phyloP scores from a whole-genome alignment of 1,284 basidiomycete species.

The Heterobasidion parviporum region DNA sequence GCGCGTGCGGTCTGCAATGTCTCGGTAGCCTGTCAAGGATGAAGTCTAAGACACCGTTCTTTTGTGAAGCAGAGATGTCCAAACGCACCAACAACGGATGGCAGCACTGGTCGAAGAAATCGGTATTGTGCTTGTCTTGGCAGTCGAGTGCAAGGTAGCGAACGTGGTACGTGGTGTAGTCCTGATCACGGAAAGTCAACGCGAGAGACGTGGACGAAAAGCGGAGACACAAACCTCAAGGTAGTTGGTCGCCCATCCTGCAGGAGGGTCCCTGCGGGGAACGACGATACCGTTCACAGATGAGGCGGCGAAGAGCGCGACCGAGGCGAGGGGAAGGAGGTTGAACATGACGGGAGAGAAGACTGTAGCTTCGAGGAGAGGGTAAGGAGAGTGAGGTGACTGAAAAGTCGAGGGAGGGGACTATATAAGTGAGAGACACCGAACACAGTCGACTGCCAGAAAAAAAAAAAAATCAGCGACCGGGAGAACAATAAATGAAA shows the following conservation, averaged over 20 bases:
- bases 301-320: constrained; percentile 39
- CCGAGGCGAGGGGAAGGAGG: constrained; percentile 34
- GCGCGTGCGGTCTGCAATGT: constrained; percentile 37
- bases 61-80: background rate
- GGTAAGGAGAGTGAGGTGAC: constrained; percentile 5
- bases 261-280: constrained; percentile 34
- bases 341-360: constrained; percentile 31
- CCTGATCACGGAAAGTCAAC: constrained; percentile 15
- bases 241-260: constrained; percentile 30
- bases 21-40: constrained; percentile 42
- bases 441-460: background rate
- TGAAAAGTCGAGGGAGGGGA: constrained; percentile 20
- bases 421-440: constrained; percentile 17
- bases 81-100: constrained; percentile 40
- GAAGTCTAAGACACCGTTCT: background rate
- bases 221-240: constrained; percentile 21
- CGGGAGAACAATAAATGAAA: constrained; percentile 13
- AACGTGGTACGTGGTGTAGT: constrained; percentile 56
- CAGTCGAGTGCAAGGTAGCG: constrained; percentile 56
- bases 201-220: background rate
- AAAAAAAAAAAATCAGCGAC: constrained; percentile 1
- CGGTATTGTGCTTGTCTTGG: constrained; percentile 50
- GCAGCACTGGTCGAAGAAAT: constrained; percentile 60
- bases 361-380: constrained; percentile 12
- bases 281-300: constrained; percentile 37